These are phyloP conservation scores for Penicillium olsonii DNA, from an alignment of 2,329 filamentous ascomycete genomes.

Conservation along the genomic window DNA sequence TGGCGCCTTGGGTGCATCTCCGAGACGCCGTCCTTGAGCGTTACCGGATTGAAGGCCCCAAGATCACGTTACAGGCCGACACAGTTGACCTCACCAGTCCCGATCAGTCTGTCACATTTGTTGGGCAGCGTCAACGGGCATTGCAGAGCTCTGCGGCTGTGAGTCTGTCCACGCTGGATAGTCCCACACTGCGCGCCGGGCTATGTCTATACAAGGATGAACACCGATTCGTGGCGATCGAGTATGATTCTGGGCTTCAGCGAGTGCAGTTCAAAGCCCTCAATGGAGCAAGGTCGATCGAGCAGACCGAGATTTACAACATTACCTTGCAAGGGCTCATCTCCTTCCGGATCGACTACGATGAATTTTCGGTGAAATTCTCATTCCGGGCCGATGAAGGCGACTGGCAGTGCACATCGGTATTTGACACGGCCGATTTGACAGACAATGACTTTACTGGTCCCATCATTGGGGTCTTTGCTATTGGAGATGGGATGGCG, in stretches of 20 bases:
- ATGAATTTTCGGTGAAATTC: neutral
- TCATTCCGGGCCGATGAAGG: neutral
- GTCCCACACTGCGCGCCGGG: neutral
- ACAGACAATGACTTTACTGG: constrained; percentile 9
- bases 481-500: neutral
- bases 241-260: neutral
- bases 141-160: neutral
- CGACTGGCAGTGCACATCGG: neutral
- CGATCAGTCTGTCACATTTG: neutral
- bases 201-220: constrained; percentile 12
- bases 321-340: neutral
- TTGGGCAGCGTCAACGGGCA: constrained; percentile 7
- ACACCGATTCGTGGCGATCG: constrained; percentile 8
- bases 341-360: constrained; percentile 4
- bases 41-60: neutral
- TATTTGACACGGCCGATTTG: constrained; percentile 1
- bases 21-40: constrained; percentile 4
- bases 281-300: constrained; percentile 4
- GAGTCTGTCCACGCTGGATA: neutral
- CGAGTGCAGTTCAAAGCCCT: neutral
- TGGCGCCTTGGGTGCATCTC: constrained; percentile 6
- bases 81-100: neutral
- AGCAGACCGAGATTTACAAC: neutral
- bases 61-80: neutral
- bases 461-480: constrained; percentile 9